These are phyloP conservation scores for Paracorniculantispora psalliotae DNA, from an alignment of 2,329 filamentous ascomycete species.

Conservation along the genomic window DNA sequence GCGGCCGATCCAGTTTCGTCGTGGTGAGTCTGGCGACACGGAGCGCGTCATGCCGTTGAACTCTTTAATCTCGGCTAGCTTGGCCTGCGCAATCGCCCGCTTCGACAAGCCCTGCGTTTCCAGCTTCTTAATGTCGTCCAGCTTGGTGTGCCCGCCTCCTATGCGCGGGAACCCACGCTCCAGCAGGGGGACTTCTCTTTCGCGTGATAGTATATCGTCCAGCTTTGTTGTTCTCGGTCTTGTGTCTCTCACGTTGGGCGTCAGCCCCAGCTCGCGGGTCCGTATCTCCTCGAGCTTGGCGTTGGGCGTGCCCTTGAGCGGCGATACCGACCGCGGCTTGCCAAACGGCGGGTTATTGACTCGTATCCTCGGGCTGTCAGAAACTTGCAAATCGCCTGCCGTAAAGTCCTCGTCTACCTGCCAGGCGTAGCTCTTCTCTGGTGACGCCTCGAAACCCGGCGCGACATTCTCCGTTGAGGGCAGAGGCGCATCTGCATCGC, in stretches of 20 bases:
- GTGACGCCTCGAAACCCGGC: slow-evolving; percentile 27
- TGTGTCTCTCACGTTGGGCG: slow-evolving; percentile 4
- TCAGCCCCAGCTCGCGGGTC: slow-evolving; percentile 29
- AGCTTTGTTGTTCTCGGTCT: slow-evolving; percentile 23
- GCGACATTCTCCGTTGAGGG: slow-evolving; percentile 27
- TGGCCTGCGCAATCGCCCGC: slow-evolving; percentile 43
- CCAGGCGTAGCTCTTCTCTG: slow-evolving; percentile 52
- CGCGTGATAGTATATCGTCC: slow-evolving; percentile 33
- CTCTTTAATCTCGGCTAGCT: slow-evolving; percentile 49
- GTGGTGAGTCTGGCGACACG: slow-evolving; percentile 35
- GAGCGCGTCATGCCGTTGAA: slow-evolving; percentile 42
- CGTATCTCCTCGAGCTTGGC: slow-evolving; percentile 42
- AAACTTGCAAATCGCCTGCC: slow-evolving; percentile 49
- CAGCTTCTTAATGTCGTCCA: slow-evolving; percentile 44
- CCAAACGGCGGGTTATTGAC: slow-evolving; percentile 30
- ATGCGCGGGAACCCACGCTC: slow-evolving; percentile 25
- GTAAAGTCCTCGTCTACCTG: slow-evolving; percentile 55
- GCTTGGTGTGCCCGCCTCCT: slow-evolving; percentile 34
- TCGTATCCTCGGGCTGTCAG: slow-evolving; percentile 50
- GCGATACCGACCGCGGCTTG: slow-evolving; percentile 14
- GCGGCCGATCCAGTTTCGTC: background rate
- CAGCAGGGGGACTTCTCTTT: slow-evolving; percentile 28
- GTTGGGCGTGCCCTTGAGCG: slow-evolving; percentile 30
- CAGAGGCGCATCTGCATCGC: slow-evolving; percentile 26
- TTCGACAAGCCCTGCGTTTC: slow-evolving; percentile 42